Evolutionary conservation across 2,329 filamentous ascomycete genomes (phyloP), one percentile per base, ranked within the genome.

Genomic region (Sphaerulina musiva): DNA sequence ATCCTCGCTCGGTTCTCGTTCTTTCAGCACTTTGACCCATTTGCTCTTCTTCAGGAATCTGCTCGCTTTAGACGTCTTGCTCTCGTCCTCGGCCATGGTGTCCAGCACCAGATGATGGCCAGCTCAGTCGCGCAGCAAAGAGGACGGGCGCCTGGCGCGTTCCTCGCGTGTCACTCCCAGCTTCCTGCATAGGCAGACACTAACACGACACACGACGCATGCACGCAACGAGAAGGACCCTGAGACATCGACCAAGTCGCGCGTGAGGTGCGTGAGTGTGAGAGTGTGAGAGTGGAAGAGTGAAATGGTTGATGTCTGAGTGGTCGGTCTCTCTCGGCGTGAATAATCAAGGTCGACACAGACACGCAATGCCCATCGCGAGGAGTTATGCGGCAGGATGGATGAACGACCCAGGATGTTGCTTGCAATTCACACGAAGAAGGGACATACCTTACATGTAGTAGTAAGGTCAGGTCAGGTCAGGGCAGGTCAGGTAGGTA

Each of bases 11-110:
- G 54, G 46, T 12, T 48, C 51, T 31, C 48, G 53, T 47, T 64
- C 62, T 59, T 67, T 66, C 47, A 67, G 58, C 34, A 67, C 60
- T 49, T 66, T 66, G 40, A 59, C 62, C 66, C 65, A 68, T 59
- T 68, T 68, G 58, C 60, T 65, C 58, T 64, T 66, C 45, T 58
- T 59, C 45, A 62, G 48, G 58, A 67, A 65, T 17, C 57, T 51
- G 47, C 59, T 63, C 26, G 60, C 56, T 40, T 58, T 54, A 55
- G 55, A 55, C 23, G 49, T 48, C 43, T 60, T 62, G 44, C 51
- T 51, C 38, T 61, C 58, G 39, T 63, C 59, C 42, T 62, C 59
- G 39, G 56, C 58, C 57, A 59, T 61, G 51, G 57, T 43, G 57
- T 45, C 52, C 52, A 54, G 54, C 55, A 59, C 54, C 57, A 29